These are phyloP conservation scores for Exobasidium cylindrosporum DNA, from an alignment of 1,284 basidiomycete species.

Conservation along the genomic window DNA sequence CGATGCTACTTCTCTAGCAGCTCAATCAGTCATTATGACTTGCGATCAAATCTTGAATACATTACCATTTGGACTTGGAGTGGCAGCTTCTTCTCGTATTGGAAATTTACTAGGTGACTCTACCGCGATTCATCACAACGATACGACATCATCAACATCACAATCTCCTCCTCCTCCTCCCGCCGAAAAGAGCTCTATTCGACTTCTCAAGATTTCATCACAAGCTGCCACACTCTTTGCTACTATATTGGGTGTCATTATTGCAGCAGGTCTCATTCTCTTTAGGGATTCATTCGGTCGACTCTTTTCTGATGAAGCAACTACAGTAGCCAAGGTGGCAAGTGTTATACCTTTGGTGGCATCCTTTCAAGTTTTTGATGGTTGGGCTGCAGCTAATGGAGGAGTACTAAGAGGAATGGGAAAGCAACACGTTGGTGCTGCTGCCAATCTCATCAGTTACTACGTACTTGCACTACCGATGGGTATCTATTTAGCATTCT, in stretches of 20 bases:
- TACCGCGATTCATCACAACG: no score
- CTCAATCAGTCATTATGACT: conserved; percentile 78
- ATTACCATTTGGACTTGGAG: conserved; percentile 67
- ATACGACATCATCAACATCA: not conserved
- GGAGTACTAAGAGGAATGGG: conserved; percentile 57
- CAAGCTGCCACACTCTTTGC: conserved; percentile 11
- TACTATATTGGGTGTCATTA: conserved; percentile 5
- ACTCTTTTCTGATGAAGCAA: conserved; percentile 67
- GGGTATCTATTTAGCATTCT: conserved; percentile 68
- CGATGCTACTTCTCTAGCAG: conserved; percentile 67
- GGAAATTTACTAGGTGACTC: conserved; percentile 67
- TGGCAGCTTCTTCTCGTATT: conserved; percentile 70
- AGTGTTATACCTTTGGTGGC: conserved; percentile 74
- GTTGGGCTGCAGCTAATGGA: conserved; percentile 68
- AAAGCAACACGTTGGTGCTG: conserved; percentile 69
- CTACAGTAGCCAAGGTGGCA: conserved; percentile 66
- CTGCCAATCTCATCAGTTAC: conserved; percentile 73
- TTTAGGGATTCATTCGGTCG: conserved; percentile 68
- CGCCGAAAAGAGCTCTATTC: not conserved
- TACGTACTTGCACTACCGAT: conserved; percentile 71
- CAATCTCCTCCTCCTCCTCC: not conserved
- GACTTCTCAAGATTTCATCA: not conserved
- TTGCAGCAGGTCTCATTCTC: conserved; percentile 58
- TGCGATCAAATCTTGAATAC: conserved; percentile 71
- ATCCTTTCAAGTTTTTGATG: conserved; percentile 73